phyloP scores from a whole-genome alignment of 108 stramenopile species.

The Fragilaria crotonensis region DNA sequence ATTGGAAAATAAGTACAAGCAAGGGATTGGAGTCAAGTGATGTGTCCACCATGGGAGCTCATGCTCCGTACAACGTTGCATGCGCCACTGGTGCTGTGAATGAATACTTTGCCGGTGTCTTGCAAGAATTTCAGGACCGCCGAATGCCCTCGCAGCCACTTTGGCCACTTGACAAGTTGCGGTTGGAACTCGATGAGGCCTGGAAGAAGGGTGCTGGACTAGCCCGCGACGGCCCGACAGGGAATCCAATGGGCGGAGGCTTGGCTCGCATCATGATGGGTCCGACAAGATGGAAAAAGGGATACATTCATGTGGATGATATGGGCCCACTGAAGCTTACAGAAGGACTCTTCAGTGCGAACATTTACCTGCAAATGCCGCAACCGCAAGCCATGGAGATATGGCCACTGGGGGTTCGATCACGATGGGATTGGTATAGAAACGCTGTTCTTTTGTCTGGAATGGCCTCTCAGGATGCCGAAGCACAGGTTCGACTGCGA shows the following conservation, averaged over 20 bases:
- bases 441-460: conserved; percentile 64
- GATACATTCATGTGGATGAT: conserved; percentile 91
- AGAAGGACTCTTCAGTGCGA: conserved; percentile 85
- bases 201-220: conserved; percentile 70
- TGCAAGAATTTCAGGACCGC: conserved; percentile 46
- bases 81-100: conserved; percentile 19
- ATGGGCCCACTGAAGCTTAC: conserved; percentile 53
- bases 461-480: conserved; percentile 66
- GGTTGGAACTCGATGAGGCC: conserved; percentile 70
- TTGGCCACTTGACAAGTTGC: conserved; percentile 76
- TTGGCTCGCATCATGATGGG: conserved; percentile 88
- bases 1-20: conserved; percentile 68
- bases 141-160: conserved; percentile 41
- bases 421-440: conserved; percentile 76
- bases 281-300: conserved; percentile 84
- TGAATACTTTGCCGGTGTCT: conserved; percentile 55
- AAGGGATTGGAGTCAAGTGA: conserved; percentile 74
- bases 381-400: conserved; percentile 23
- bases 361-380: conserved; percentile 84
- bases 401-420: conserved; percentile 71
- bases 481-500: conserved; percentile 53
- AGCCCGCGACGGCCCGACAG: conserved; percentile 30
- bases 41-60: conserved; percentile 69
- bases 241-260: conserved; percentile 55
- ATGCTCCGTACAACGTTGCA: conserved; percentile 77